phyloP scores from a whole-genome alignment of 495 filamentous ascomycete species.

The Penicillium mononematosum region DNA sequence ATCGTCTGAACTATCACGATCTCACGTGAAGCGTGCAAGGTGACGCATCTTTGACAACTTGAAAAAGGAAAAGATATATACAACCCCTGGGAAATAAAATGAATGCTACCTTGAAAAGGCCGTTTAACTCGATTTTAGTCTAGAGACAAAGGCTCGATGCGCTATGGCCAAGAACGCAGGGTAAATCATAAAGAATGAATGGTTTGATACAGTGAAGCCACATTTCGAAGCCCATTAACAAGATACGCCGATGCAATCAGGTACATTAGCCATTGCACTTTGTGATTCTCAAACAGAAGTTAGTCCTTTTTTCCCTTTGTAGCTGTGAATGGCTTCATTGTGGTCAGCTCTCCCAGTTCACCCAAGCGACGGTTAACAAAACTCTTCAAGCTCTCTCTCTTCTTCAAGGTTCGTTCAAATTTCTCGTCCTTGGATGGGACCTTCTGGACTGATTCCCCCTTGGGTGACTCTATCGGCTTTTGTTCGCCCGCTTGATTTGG shows the following conservation, averaged over 20 bases:
- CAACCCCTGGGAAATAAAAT: neutral
- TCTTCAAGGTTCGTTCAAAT: slow-evolving; percentile 7
- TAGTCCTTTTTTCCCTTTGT: slow-evolving; percentile 4
- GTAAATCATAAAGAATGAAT: neutral
- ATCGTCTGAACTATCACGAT: neutral
- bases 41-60: neutral
- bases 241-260: neutral
- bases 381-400: slow-evolving; percentile 19
- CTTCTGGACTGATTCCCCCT: neutral
- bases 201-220: neutral
- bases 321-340: neutral
- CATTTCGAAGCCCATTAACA: neutral
- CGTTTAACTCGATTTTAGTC: neutral
- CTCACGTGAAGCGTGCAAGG: neutral
- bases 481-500: neutral
- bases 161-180: neutral
- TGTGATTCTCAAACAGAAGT: neutral
- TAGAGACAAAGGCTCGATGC: neutral
- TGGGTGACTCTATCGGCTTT: neutral
- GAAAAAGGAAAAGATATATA: neutral
- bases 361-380: slow-evolving; percentile 24
- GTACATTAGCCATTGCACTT: neutral
- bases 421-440: slow-evolving; percentile 9
- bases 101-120: neutral
- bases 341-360: slow-evolving; percentile 5